A percentile compares a stretch with the other conserved stretches of the same genome.
Conservation (phyloP, 768 basidiomycete genomes). For the Termitomyces sp. region DNA sequence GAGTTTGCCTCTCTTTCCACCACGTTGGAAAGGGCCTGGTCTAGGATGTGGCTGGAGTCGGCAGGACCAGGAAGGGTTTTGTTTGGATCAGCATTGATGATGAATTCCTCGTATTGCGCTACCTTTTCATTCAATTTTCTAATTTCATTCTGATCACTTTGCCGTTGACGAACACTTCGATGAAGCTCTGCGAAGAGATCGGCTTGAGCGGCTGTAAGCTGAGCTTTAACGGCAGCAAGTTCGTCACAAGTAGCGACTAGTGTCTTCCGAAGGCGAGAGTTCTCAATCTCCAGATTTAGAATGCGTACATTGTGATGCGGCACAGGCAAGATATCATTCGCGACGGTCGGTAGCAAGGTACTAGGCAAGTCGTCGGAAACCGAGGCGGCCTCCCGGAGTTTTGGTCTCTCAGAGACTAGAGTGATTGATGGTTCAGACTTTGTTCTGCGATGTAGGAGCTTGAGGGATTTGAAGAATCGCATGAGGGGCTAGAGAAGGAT, state of each 20-base stretch:
- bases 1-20: slow-evolving; percentile 1
- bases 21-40: slow-evolving; percentile 7
- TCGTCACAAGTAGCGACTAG: background rate
- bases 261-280: slow-evolving; percentile 1
- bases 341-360: slow-evolving; percentile 4
- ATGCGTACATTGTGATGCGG: slow-evolving; percentile 8
- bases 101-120: slow-evolving; percentile 4
- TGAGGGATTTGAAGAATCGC: slow-evolving; percentile 41
- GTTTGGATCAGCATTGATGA: slow-evolving; percentile 1
- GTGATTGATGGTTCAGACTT: slow-evolving; percentile 40
- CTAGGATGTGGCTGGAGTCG: background rate
- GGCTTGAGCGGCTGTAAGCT: slow-evolving; percentile 10
- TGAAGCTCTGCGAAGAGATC: slow-evolving; percentile 14
- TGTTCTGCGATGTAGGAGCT: slow-evolving; percentile 40
- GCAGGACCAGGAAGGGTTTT: background rate
- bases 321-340: background rate
- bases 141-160: slow-evolving; percentile 5
- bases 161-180: slow-evolving; percentile 6
- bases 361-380: slow-evolving; percentile 15
- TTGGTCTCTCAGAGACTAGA: slow-evolving; percentile 15
- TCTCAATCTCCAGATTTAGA: slow-evolving; percentile 10
- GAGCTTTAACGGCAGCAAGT: slow-evolving; percentile 3
- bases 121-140: slow-evolving; percentile 4
- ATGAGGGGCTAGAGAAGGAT: slow-evolving; percentile 18
- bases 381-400: slow-evolving; percentile 5